Conservation (phyloP, 1,139 yeast species). For the Debaryomyces robertsiae region DNA sequence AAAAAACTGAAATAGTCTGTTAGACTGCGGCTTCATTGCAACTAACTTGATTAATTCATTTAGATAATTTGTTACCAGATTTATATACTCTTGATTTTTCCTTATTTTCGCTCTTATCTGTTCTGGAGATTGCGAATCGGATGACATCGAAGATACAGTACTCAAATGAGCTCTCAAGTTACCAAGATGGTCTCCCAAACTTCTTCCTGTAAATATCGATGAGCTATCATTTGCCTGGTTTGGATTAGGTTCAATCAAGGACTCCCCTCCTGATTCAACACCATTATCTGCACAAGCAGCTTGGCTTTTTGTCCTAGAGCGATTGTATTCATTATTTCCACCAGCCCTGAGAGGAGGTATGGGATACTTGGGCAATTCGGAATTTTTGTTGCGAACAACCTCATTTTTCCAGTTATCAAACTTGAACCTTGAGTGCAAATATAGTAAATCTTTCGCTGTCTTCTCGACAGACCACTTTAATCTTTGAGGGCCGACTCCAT, state of each 20-base stretch:
- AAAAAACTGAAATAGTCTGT: constrained; percentile 78
- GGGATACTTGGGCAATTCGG: constrained; percentile 34
- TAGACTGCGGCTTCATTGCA: constrained; percentile 77
- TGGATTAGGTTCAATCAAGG: neutral
- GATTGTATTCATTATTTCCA: constrained; percentile 8
- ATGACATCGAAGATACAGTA: constrained; percentile 28
- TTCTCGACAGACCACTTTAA: constrained; percentile 80
- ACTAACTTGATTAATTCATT: constrained; percentile 59
- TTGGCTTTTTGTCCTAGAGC: constrained; percentile 1
- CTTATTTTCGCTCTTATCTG: constrained; percentile 24
- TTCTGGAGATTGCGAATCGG: constrained; percentile 37
- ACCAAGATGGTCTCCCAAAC: constrained; percentile 29
- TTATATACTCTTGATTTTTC: constrained; percentile 41
- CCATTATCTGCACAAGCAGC: neutral
- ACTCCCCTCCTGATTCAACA: neutral
- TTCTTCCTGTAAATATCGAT: constrained; percentile 23
- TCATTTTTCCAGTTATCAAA: constrained; percentile 45
- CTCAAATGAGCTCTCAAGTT: constrained; percentile 37
- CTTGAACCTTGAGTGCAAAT: constrained; percentile 69
- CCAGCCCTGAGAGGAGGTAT: constrained; percentile 25
- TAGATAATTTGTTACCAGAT: constrained; percentile 62
- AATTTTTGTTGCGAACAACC: constrained; percentile 30
- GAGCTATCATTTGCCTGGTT: constrained; percentile 14
- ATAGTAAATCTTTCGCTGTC: constrained; percentile 68
- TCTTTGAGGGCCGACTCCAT: constrained; percentile 82